These are phyloP conservation scores for Orbilia quercus DNA, from an alignment of 2,329 filamentous ascomycete species.

Conservation along the genomic window DNA sequence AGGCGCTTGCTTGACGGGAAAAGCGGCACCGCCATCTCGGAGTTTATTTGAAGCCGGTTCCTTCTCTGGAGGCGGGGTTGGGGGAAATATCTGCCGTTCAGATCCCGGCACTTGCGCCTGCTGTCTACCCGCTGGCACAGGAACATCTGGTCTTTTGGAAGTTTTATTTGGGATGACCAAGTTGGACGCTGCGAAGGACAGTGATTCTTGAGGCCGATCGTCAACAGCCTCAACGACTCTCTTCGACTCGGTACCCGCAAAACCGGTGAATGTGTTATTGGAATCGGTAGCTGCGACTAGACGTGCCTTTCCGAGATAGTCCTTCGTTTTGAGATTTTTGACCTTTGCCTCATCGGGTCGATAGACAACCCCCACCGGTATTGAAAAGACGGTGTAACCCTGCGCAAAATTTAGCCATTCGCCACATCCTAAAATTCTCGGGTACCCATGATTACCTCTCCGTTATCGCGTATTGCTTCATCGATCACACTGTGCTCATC, in stretches of 20 bases:
- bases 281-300: slow-evolving; percentile 88
- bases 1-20: slow-evolving; percentile 62
- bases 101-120: not conserved
- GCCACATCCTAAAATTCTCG: slow-evolving; percentile 4
- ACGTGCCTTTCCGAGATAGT: slow-evolving; percentile 96
- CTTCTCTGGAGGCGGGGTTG: slow-evolving; percentile 95
- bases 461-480: slow-evolving; percentile 91
- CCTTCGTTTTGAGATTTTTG: slow-evolving; percentile 96
- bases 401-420: slow-evolving; percentile 62
- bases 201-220: slow-evolving; percentile 82
- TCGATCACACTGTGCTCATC: slow-evolving; percentile 98
- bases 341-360: slow-evolving; percentile 97
- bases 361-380: slow-evolving; percentile 94
- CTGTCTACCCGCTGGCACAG: slow-evolving; percentile 67
- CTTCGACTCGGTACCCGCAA: slow-evolving; percentile 81
- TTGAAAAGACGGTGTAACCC: slow-evolving; percentile 99
- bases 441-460: slow-evolving; percentile 74
- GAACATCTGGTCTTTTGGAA: slow-evolving; percentile 45
- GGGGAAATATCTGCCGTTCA: slow-evolving; percentile 77
- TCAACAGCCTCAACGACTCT: slow-evolving; percentile 70
- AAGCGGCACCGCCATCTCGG: slow-evolving; percentile 42
- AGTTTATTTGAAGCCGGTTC: slow-evolving; percentile 65
- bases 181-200: slow-evolving; percentile 92
- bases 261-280: slow-evolving; percentile 82
- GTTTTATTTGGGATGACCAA: slow-evolving; percentile 84